phyloP scores from a whole-genome alignment of 345 rosid species.

The Brassica cretica region DNA sequence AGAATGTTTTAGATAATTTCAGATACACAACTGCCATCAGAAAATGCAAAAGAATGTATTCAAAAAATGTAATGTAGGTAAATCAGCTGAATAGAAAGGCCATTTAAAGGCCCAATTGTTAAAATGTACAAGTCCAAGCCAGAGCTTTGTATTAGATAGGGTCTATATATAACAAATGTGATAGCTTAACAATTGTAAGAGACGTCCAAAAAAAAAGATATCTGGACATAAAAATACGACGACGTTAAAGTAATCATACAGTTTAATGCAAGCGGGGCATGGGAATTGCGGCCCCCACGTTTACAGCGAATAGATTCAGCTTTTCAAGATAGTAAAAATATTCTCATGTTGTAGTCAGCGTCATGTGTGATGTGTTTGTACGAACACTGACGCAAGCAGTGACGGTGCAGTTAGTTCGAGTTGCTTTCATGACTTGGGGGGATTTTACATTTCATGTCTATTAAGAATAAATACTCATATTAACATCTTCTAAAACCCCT shows the following conservation, averaged over 20 bases:
- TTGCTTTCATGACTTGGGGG: slow-evolving; percentile 15
- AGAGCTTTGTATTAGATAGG: background rate
- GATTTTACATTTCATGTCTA: background rate
- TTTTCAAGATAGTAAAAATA: background rate
- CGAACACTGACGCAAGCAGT: slow-evolving; percentile 34
- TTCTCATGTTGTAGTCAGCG: background rate
- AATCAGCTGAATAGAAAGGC: background rate
- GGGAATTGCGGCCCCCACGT: slow-evolving; percentile 29
- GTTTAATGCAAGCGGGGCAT: slow-evolving; percentile 8
- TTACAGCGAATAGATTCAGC: background rate
- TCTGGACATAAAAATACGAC: background rate
- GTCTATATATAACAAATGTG: background rate
- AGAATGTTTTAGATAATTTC: background rate
- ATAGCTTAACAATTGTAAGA: background rate
- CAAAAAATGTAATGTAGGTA: background rate
- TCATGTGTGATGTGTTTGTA: slow-evolving; percentile 1
- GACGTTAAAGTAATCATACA: background rate
- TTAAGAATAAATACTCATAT: background rate
- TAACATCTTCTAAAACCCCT: background rate
- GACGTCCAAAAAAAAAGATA: background rate
- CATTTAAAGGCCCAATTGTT: background rate
- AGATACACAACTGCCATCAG: background rate
- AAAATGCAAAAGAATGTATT: background rate
- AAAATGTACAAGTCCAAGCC: background rate
- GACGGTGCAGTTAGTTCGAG: slow-evolving; percentile 23